phyloP scores from a whole-genome alignment of 192 early-diverging fungal species.

The Spizellomyces sp. region DNA sequence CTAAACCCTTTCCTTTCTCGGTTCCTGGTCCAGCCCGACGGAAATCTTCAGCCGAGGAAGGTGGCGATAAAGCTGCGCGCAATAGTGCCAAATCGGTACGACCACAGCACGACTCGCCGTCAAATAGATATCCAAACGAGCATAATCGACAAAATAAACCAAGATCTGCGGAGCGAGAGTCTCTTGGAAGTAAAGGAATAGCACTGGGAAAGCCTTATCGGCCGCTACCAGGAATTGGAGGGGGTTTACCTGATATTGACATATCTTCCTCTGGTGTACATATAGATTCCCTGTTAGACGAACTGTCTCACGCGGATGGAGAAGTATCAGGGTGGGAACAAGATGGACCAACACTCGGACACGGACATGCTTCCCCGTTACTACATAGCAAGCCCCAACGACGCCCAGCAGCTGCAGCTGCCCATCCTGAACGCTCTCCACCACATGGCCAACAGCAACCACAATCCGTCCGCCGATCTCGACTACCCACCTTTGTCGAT shows the following conservation, averaged over 20 bases:
- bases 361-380: no score
- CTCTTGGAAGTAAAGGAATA: not conserved
- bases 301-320: conserved; percentile 6
- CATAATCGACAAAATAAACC: not conserved
- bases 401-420: not conserved
- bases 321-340: conserved; percentile 17
- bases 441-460: not conserved
- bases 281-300: conserved; percentile 17
- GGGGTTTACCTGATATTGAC: not conserved
- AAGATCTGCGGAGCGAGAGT: not conserved
- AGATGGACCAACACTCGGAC: not conserved
- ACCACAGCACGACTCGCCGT: not conserved
- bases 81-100: not conserved
- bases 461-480: conserved; percentile 1
- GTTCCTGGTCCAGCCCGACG: not conserved
- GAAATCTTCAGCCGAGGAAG: not conserved
- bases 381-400: not conserved
- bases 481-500: conserved; percentile 11
- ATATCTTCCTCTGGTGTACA: not conserved
- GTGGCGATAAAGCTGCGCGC: not conserved
- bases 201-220: conserved; percentile 14
- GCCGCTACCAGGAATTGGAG: conserved; percentile 29
- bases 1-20: conserved; percentile 1
- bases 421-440: not conserved
- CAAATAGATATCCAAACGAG: not conserved